phyloP scores from a whole-genome alignment of 1,284 basidiomycete species.

The Heterobasidion occidentale region DNA sequence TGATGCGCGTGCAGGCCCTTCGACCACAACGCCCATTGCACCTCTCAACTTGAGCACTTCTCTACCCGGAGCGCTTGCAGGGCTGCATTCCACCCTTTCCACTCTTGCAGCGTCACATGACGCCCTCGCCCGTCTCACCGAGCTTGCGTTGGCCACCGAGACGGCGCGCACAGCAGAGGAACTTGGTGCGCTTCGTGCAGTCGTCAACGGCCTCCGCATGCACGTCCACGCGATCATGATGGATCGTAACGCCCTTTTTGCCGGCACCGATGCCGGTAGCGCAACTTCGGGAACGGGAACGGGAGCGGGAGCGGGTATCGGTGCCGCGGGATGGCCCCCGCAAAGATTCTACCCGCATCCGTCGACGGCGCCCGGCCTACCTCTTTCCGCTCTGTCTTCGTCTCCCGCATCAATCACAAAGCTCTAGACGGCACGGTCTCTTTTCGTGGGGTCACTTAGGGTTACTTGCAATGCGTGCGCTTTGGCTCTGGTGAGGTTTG shows the following conservation, averaged over 20 bases:
- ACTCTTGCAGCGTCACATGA: slow-evolving; percentile 55
- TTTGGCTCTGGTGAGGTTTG: too few species aligned
- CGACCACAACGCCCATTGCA: neutral
- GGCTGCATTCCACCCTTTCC: slow-evolving; percentile 53
- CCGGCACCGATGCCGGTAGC: neutral
- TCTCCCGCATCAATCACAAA: neutral
- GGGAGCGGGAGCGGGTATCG: neutral
- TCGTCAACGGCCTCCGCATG: slow-evolving; percentile 73
- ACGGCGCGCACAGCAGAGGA: slow-evolving; percentile 46
- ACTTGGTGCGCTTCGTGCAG: slow-evolving; percentile 62
- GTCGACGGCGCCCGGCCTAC: neutral
- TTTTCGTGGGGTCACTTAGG: too few species aligned
- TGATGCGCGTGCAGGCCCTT: slow-evolving; percentile 10
- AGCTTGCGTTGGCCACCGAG: slow-evolving; percentile 66
- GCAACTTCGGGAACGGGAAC: neutral
- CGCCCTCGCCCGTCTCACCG: slow-evolving; percentile 51
- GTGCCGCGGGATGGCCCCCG: slow-evolving; percentile 3
- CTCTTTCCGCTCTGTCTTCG: neutral
- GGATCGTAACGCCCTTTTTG: slow-evolving; percentile 6
- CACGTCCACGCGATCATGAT: slow-evolving; percentile 41
- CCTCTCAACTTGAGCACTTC: slow-evolving; percentile 18
- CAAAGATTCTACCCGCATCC: slow-evolving; percentile 5
- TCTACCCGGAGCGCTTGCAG: slow-evolving; percentile 49
- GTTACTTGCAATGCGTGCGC: too few species aligned
- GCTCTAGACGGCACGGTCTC: neutral